Conservation (phyloP, 495 filamentous ascomycete species). For the Penicillium salamii region DNA sequence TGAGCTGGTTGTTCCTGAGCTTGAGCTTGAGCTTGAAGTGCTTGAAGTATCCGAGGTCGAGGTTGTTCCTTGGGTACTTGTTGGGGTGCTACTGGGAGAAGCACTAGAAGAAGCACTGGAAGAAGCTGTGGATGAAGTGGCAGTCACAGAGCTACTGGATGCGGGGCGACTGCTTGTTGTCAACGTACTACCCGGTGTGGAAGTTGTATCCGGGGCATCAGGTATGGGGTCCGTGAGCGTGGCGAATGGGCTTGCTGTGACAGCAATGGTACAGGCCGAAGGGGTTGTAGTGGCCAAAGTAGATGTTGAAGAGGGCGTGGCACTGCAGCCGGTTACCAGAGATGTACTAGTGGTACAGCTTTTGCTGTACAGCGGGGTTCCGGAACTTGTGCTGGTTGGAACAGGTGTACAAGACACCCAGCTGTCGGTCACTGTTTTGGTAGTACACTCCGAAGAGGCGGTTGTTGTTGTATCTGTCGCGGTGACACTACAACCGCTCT, state of each 20-base stretch:
- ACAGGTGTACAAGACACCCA: neutral
- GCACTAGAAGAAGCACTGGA: neutral
- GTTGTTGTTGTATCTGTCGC: neutral
- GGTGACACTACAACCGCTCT: neutral
- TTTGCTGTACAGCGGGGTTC: neutral
- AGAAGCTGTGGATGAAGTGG: neutral
- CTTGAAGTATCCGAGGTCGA: neutral
- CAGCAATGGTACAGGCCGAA: neutral
- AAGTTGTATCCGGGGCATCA: neutral
- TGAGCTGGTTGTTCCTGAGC: neutral
- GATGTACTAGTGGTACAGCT: neutral
- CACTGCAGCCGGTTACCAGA: neutral
- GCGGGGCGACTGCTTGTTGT: neutral
- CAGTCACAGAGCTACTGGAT: neutral
- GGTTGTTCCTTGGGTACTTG: neutral
- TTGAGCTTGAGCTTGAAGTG: neutral
- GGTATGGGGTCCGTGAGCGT: neutral
- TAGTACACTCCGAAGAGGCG: neutral
- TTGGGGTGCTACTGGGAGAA: neutral
- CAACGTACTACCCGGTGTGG: neutral
- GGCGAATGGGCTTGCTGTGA: neutral
- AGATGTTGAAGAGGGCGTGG: neutral
- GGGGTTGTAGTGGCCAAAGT: neutral
- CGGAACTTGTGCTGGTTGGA: neutral
- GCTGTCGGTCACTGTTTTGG: neutral